Evolutionary conservation across 495 filamentous ascomycete genomes (phyloP), one percentile per base, ranked within the genome.

Genomic region (Podospora anserina): DNA sequence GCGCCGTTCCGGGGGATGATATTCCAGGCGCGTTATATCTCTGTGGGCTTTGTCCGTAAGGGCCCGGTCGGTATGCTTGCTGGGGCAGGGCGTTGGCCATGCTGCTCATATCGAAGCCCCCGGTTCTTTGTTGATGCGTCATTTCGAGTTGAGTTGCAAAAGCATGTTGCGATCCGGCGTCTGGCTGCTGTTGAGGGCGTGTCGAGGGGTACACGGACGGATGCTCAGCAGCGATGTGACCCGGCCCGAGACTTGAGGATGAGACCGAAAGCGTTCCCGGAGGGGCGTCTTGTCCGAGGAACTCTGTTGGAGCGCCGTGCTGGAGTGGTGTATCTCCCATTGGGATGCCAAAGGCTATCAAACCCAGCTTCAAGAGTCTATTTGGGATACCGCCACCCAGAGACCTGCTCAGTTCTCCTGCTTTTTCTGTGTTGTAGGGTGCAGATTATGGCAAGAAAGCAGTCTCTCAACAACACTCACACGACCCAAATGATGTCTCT

Each of bases 321-420:
- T 77, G 75, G 64, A 66, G 73, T 66, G 75, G 68, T 68, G 76
- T 73, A 75, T 83, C 80, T 74, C 78, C 79, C 81, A 83, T 83
- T 64, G 71, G 57, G 66, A 19, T 65, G 34, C n/a, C 19, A 19
- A 44, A 66, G 23, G 39, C 15, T 49, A 9, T 49, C 39, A 49
- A 49, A 49, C 39, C 39, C 39, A 49, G 13, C 39, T 11, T 11
- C 7, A 49, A 49, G 39, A 11, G 13, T 49, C 39, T 5, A 11
- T 49, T 49, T 3, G 6, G 39, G 39, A 16, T 49, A 49, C 39
- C 13, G 7, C 39, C 9, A 49, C 39, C 23, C 23, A 11, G 39
- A 49, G 39, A 5, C 9, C 39, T 49, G 39, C 39, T 49, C 39
- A 49, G 9, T 2, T 16, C 15, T 49, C 39, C 13, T 32, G 30